Evolutionary conservation across 345 rosid species (phyloP).

Genomic region (Syzygium jambos): DNA sequence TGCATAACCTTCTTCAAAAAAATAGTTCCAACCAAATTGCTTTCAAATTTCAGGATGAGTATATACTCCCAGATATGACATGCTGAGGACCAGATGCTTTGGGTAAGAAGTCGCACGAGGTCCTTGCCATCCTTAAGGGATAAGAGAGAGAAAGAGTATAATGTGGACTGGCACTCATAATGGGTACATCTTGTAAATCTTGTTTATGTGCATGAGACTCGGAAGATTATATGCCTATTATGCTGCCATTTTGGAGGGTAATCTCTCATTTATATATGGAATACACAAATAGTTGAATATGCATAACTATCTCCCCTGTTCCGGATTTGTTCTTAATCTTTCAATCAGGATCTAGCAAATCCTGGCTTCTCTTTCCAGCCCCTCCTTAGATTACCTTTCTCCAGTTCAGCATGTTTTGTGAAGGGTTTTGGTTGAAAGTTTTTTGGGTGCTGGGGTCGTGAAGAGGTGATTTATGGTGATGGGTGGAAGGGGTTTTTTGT

Average conservation of each 20-base stretch:
- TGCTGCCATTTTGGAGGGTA: background rate
- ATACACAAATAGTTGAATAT: background rate
- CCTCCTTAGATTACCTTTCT: background rate
- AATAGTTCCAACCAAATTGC: background rate
- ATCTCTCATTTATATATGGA: background rate
- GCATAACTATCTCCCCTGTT: background rate
- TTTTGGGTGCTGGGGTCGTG: background rate
- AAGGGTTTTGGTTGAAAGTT: background rate
- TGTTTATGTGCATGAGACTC: background rate
- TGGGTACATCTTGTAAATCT: background rate
- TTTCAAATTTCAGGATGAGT: constrained; percentile 10
- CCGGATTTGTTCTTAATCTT: background rate
- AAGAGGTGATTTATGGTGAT: background rate
- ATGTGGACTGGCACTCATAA: background rate
- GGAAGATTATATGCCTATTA: background rate
- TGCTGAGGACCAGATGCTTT: constrained; percentile 18
- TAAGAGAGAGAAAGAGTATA: background rate
- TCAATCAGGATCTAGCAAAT: background rate
- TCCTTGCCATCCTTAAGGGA: background rate
- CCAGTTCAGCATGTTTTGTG: background rate
- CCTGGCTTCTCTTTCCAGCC: background rate
- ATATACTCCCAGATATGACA: constrained; percentile 14
- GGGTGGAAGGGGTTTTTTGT: background rate
- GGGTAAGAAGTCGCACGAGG: background rate
- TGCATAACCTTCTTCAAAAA: background rate